Base-by-base conservation (phyloP, 495 filamentous ascomycete genomes). In the Xeromyces bisporus region DNA sequence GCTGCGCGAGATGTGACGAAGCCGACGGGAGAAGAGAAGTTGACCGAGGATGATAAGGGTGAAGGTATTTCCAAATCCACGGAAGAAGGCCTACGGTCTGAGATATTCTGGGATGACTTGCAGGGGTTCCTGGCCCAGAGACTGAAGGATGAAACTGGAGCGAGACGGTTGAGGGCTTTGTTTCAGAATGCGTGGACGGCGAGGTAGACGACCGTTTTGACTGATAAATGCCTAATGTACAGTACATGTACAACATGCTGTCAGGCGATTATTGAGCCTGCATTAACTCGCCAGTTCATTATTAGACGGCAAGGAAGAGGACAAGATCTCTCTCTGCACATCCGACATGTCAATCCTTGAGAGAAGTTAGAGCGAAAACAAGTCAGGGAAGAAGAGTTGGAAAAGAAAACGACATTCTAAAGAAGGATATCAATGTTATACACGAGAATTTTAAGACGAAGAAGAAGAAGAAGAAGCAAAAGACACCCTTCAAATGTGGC, bases 71-170 rank as follows among this genome's bases (percentile, higher is more conserved):
- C 66, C 9, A 51, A 60, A 15, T 69, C 66, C 40, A 73, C 71
- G 13, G 51, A 41, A 28, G 67, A 64, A 14, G 64, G 78, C 23
- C 42, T 94, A 38, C 44, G 62, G 36, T 76, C 70, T 15, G 73
- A 78, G 18, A 72, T 67, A 37, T 97, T 97, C 54, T 97, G 89
- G 89, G 54, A 56, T 20, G 89, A 96, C 63, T 48, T 97, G 39
- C 73, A 70, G 47, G 80, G 69, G 9, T 97, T 76, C 47, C 50
- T 97, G 51, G 52, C 69, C 42, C 77, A 82, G 63, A 69, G 80
- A 52, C 39, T 93, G 31, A 70, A 73, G 51, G 79, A 91, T 52
- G 69, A 76, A 35, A 55, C 53, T 32, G 67, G 73, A 35, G 80
- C 76, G 6, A 69, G 63, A 40, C 71, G 71, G 48, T 53, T 81